Percentiles rank a stretch among this genome's conserved stretches.
Evolutionary conservation across 1,284 basidiomycete species (phyloP).

Genomic region (Cutaneotrichosporon dermatis): DNA sequence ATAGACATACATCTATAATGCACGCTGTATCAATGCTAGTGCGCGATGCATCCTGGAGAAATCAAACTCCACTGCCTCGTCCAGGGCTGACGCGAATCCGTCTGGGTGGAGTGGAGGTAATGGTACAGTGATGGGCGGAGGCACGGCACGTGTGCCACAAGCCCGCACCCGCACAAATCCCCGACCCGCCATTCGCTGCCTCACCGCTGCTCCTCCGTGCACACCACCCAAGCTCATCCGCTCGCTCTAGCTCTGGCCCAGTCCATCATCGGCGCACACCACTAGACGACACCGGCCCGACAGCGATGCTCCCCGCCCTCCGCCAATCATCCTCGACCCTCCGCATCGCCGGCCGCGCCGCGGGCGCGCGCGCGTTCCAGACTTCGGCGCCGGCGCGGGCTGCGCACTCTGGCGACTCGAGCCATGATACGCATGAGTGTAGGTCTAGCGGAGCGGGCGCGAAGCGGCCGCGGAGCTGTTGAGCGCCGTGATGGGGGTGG

Average conservation of each 20-base stretch:
- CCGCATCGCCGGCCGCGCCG: neutral
- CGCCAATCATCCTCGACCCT: slow-evolving; percentile 4
- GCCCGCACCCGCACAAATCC: neutral
- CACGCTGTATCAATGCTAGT: too few species aligned
- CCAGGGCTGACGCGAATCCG: too few species aligned
- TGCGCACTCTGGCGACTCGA: slow-evolving; percentile 16
- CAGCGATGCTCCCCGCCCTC: slow-evolving; percentile 17
- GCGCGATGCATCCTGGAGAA: too few species aligned
- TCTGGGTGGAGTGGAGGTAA: too few species aligned
- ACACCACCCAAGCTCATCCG: neutral
- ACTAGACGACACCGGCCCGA: neutral
- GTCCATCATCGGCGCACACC: neutral
- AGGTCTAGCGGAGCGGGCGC: too few species aligned
- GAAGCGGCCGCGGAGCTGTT: too few species aligned
- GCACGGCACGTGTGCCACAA: neutral
- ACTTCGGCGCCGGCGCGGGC: slow-evolving; percentile 21
- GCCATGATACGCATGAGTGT: slow-evolving; percentile 30
- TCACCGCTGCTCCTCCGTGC: too few species aligned
- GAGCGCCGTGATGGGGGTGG: too few species aligned
- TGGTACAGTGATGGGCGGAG: too few species aligned
- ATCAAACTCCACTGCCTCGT: too few species aligned
- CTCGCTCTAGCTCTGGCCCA: neutral
- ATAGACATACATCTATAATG: too few species aligned
- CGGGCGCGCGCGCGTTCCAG: slow-evolving; percentile 7
- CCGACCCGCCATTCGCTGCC: neutral